Percentiles rank a stretch among this genome's conserved stretches.
Evolutionary conservation across 2,329 filamentous ascomycete genomes (phyloP).

Genomic region (Sordariomycetes sp.): DNA sequence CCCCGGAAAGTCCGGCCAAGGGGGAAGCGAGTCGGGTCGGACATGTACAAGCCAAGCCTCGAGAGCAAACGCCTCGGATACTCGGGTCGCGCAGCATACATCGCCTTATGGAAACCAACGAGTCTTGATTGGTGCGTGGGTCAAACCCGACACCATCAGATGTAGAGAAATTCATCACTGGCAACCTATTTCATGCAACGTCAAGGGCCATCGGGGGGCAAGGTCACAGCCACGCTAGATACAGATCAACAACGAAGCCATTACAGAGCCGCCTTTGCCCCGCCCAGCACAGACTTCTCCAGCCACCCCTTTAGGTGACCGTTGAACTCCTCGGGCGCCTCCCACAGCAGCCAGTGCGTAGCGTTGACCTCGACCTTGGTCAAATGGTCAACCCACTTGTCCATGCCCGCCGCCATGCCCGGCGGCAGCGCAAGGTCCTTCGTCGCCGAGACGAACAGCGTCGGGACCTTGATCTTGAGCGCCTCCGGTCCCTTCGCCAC

Average conservation of each 20-base stretch:
- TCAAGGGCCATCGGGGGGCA: background rate
- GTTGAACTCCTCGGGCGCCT: conserved; percentile 62
- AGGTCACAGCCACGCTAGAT: background rate
- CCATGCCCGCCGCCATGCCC: conserved; percentile 60
- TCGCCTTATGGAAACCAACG: background rate
- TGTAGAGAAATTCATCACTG: background rate
- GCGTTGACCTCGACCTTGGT: conserved; percentile 52
- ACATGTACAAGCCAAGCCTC: background rate
- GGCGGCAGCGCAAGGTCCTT: conserved; percentile 62
- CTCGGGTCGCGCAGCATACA: background rate
- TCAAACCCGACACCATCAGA: background rate
- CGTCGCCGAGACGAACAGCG: conserved; percentile 62
- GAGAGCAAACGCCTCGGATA: background rate
- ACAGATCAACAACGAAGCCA: background rate
- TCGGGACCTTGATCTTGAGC: conserved; percentile 41
- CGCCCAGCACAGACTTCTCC: conserved; percentile 17
- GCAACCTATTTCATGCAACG: background rate
- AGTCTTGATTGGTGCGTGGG: background rate
- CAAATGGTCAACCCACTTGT: conserved; percentile 48
- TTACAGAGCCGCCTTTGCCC: conserved; percentile 22
- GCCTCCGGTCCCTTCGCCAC: conserved; percentile 35
- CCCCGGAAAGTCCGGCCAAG: background rate
- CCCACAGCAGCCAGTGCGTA: conserved; percentile 72
- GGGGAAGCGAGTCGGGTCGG: background rate
- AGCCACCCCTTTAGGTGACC: conserved; percentile 54